Evolutionary conservation across 345 rosid species (phyloP).

Genomic region (Sapria himalayana): DNA sequence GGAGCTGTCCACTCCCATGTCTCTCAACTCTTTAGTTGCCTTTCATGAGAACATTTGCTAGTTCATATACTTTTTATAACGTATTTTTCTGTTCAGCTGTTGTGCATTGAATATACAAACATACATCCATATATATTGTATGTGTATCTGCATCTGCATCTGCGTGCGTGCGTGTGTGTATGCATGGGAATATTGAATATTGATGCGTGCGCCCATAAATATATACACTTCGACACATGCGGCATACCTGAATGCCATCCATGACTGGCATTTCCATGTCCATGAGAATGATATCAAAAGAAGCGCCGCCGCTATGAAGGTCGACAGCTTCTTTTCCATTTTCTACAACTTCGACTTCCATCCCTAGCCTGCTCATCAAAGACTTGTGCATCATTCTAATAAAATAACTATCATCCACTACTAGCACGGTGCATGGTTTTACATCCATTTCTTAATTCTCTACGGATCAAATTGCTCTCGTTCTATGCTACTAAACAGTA

Average conservation of each 20-base stretch:
- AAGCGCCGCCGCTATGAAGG: conserved; percentile 28
- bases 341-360: conserved; percentile 20
- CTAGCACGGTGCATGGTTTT: conserved; percentile 50
- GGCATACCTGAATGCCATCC: conserved; percentile 61
- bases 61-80: neutral
- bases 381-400: conserved; percentile 29
- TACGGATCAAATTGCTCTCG: too few species aligned
- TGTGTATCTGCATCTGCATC: too few species aligned
- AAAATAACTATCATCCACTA: conserved; percentile 40
- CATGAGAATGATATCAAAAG: conserved; percentile 66
- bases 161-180: too few species aligned
- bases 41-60: neutral
- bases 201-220: too few species aligned
- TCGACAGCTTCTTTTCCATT: conserved; percentile 72
- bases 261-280: conserved; percentile 81
- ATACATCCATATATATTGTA: neutral
- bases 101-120: neutral
- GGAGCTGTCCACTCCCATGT: conserved; percentile 46
- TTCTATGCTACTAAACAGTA: too few species aligned
- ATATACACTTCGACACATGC: neutral
- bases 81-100: neutral
- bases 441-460: neutral
- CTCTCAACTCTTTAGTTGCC: conserved; percentile 53
- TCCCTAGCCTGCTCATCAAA: conserved; percentile 31
- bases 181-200: neutral